Evolutionary conservation across 1,284 basidiomycete species (phyloP), one percentile per base, ranked within the genome.

Genomic region (Naganishia sp.): DNA sequence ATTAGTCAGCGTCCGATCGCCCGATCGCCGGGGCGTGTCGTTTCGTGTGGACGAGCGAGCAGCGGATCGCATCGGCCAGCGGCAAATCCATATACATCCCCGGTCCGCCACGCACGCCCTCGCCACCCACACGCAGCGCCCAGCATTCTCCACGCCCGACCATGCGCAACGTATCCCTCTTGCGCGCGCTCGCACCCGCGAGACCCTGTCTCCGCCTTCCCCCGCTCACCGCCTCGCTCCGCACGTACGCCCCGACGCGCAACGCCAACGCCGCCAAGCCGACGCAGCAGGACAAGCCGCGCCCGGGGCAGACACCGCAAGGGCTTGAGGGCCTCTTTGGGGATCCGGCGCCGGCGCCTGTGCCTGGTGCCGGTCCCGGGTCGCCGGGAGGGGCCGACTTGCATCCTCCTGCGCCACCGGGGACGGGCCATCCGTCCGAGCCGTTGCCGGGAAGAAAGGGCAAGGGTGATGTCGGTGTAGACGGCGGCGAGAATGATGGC

Each of bases 321-420:
- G 77, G 76, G 15, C 73, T 77, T 57, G 77, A 77, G 60, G 71
- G 71, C 16, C 70, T 77, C 10, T 79, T 79, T 63, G 77, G 77
- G 45, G 75, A 74, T 42, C 50, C 52, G 9, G 36, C 68, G 15
- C 55, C 66, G 21, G 59, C 63, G 15, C 50, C 61, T 16, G 31
- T 67, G 2, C 55, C 65, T 13, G 36, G 36, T 33, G 49, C 43
- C 1, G 55, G 57, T 53, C 45, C 61, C 48, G 55, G 73, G 16
- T 69, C 73, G n/a, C 49, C 44, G 23, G n/a, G 23, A 11, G 64
- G 64, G 13, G 33, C 55, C 1, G 64, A 65, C 42, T 28, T 65
- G 4, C 64, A 50, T 36, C 72, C 74, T 33, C 73, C 75, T 25
- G 71, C 71, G 57, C 72, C 74, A 42, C 66, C 74, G 44, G 73